Evolutionary conservation across 164 flowering plant genomes (phyloP).

Genomic region (Chimonanthus praecox): DNA sequence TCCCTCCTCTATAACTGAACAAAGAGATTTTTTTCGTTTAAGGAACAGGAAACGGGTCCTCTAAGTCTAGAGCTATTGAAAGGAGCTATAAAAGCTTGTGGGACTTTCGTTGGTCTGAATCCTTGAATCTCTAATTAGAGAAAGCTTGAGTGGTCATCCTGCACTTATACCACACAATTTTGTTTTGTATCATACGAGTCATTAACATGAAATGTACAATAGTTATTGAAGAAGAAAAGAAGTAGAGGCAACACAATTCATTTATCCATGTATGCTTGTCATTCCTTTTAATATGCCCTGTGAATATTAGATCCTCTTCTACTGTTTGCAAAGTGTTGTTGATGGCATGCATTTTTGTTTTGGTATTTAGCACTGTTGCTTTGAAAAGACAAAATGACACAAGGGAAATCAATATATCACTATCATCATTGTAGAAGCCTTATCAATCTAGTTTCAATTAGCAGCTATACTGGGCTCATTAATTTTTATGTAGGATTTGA

Average conservation of each 20-base stretch:
- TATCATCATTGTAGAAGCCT: no score
- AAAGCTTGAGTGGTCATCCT: conserved; percentile 24
- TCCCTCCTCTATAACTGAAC: background rate
- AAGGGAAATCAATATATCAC: no score
- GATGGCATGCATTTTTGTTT: no score
- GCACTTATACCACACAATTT: conserved; percentile 49
- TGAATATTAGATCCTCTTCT: background rate
- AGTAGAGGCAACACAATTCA: conserved; percentile 30
- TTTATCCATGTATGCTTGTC: conserved; percentile 19
- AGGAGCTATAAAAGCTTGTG: conserved; percentile 25
- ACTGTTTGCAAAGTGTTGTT: background rate
- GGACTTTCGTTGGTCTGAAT: conserved; percentile 14
- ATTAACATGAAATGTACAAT: conserved; percentile 48
- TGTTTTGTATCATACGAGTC: conserved; percentile 65
- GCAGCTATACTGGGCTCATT: no score
- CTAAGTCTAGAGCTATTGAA: background rate
- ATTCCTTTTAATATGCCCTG: background rate
- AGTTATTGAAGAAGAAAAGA: conserved; percentile 22
- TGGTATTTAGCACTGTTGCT: background rate
- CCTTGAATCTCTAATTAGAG: conserved; percentile 15
- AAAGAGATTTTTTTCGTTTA: no score
- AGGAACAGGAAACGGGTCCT: background rate
- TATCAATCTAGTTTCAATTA: no score
- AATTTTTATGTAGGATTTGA: no score
- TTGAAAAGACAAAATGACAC: background rate